phyloP scores from a whole-genome alignment of 371 early-diverging fungal genomes.

The Mucor piriformis region DNA sequence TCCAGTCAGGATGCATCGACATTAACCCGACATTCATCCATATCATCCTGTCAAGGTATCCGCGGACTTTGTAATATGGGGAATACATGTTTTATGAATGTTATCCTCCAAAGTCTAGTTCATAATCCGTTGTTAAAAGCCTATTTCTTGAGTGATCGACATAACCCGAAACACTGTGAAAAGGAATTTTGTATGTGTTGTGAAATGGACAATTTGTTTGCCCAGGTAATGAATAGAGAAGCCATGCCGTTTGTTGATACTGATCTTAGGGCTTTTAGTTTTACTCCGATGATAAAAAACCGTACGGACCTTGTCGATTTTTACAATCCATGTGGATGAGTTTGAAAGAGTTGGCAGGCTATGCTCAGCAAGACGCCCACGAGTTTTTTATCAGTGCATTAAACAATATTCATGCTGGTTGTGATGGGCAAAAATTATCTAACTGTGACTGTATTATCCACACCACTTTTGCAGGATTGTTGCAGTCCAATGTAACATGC shows the following conservation, averaged over 20 bases:
- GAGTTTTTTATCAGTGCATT: slow-evolving; percentile 92
- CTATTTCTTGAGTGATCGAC: slow-evolving; percentile 87
- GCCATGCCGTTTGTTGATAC: not conserved
- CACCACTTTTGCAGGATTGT: slow-evolving; percentile 85
- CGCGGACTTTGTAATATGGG: slow-evolving; percentile 94
- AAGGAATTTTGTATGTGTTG: slow-evolving; percentile 87
- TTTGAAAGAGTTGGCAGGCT: slow-evolving; percentile 85
- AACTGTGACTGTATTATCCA: slow-evolving; percentile 89
- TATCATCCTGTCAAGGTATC: slow-evolving; percentile 69
- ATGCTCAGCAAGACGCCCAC: slow-evolving; percentile 96
- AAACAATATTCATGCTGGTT: slow-evolving; percentile 82
- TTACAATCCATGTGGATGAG: slow-evolving; percentile 90
- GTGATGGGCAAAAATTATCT: slow-evolving; percentile 33
- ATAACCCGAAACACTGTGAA: slow-evolving; percentile 70
- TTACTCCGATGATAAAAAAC: slow-evolving; percentile 69
- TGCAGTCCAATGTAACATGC: slow-evolving; percentile 91
- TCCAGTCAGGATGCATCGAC: slow-evolving; percentile 53
- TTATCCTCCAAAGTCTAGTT: slow-evolving; percentile 87
- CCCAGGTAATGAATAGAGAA: slow-evolving; percentile 51
- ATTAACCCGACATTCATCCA: slow-evolving; percentile 50
- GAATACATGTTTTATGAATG: slow-evolving; percentile 94
- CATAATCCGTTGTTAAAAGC: slow-evolving; percentile 90
- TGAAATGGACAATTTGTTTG: slow-evolving; percentile 83
- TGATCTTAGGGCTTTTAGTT: slow-evolving; percentile 45
- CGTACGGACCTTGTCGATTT: slow-evolving; percentile 85